phyloP scores from a whole-genome alignment of 139 green algal species.

The Gonium pectorale region DNA sequence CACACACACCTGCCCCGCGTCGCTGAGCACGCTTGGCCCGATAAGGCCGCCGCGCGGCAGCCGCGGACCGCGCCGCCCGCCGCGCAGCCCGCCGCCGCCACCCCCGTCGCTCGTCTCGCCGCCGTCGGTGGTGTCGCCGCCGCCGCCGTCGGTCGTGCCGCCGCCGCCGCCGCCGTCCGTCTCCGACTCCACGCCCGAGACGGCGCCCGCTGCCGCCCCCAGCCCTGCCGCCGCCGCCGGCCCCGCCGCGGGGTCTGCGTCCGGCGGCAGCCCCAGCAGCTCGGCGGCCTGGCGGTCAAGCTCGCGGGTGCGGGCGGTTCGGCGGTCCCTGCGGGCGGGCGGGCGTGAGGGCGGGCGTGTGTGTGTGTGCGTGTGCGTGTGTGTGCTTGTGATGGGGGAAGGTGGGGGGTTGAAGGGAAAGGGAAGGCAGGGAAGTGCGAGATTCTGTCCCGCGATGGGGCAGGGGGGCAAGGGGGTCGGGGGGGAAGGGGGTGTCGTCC shows the following conservation, averaged over 20 bases:
- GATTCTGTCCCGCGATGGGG: too few species aligned
- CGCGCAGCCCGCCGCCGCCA: not conserved
- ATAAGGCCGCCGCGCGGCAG: slow-evolving; percentile 29
- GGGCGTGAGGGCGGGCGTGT: not conserved
- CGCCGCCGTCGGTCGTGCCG: not conserved
- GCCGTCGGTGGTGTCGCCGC: slow-evolving; percentile 3
- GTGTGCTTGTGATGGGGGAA: not conserved
- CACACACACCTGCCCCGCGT: slow-evolving; percentile 25
- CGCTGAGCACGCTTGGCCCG: slow-evolving; percentile 25
- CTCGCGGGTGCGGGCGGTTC: slow-evolving; percentile 14
- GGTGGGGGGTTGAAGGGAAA: too few species aligned
- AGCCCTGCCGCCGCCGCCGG: not conserved
- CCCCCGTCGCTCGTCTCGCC: not conserved
- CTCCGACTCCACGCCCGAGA: too few species aligned
- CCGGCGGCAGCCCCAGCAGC: slow-evolving; percentile 15
- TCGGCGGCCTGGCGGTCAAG: slow-evolving; percentile 19
- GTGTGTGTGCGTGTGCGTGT: not conserved
- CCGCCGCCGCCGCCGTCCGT: not conserved
- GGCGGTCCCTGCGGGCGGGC: slow-evolving; percentile 16
- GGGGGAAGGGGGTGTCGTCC: too few species aligned
- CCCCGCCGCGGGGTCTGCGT: not conserved
- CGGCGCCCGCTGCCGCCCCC: slow-evolving; percentile 1
- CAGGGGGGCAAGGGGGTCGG: too few species aligned
- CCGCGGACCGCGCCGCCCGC: not conserved
- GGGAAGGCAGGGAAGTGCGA: too few species aligned